phyloP scores from a whole-genome alignment of 2,329 filamentous ascomycete species.

The Aspergillus ochraceoroseus region DNA sequence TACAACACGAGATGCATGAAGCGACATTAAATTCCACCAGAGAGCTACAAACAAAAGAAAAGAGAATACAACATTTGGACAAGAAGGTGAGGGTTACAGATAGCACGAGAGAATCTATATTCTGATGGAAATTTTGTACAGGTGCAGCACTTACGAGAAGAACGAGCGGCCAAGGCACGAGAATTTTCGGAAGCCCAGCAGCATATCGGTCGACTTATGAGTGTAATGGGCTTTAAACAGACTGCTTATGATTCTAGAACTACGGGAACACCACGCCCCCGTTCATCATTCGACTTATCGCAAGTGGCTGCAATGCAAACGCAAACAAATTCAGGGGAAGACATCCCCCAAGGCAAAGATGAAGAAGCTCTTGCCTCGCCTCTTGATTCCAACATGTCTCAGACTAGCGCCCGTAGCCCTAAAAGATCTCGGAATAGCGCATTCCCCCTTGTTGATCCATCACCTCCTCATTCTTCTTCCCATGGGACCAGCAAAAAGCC shows the following conservation, averaged over 20 bases:
- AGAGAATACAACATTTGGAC: conserved; percentile 31
- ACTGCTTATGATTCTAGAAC: conserved; percentile 17
- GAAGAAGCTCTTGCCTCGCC: conserved; percentile 19
- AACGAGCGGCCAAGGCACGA: conserved; percentile 35
- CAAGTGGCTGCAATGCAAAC: conserved; percentile 13
- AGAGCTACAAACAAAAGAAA: conserved; percentile 30
- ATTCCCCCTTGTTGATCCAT: conserved; percentile 16
- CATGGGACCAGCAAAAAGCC: conserved; percentile 7
- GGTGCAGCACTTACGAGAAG: conserved; percentile 35
- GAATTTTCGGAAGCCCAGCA: conserved; percentile 41
- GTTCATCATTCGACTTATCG: conserved; percentile 14
- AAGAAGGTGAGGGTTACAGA: conserved; percentile 27
- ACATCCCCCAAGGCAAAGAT: conserved; percentile 16
- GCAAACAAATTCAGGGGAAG: conserved; percentile 19
- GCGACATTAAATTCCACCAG: conserved; percentile 24
- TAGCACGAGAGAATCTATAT: background rate
- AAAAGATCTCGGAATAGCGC: conserved; percentile 28
- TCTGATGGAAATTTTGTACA: conserved; percentile 11
- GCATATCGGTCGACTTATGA: conserved; percentile 38
- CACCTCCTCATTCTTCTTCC: conserved; percentile 7
- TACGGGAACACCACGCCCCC: conserved; percentile 20
- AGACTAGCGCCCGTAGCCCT: conserved; percentile 22
- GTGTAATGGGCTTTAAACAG: conserved; percentile 36
- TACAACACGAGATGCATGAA: conserved; percentile 27
- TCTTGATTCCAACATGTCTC: conserved; percentile 21